Evolutionary conservation across 306 rosid genomes (phyloP).

Genomic region (Medicago arabica): DNA sequence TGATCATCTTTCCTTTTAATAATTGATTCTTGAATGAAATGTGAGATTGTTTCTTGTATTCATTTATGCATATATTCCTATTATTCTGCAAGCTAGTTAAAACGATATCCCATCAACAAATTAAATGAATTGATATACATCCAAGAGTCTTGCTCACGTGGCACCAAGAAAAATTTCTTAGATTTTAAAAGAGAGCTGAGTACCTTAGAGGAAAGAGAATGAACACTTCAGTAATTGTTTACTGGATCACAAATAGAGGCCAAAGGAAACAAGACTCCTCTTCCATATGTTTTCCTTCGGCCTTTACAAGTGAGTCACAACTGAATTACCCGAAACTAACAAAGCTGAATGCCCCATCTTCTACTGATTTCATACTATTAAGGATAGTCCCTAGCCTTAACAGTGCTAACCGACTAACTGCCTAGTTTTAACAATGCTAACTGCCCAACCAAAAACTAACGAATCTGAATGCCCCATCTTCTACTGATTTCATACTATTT

Average conservation of each 20-base stretch:
- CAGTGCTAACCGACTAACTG: background rate
- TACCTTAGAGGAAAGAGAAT: background rate
- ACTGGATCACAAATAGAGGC: background rate
- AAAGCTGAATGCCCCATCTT: background rate
- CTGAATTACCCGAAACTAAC: background rate
- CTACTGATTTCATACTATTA: background rate
- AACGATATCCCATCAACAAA: background rate
- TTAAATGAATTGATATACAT: background rate
- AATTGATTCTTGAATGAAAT: constrained; percentile 10
- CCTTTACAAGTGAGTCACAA: background rate
- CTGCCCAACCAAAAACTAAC: background rate
- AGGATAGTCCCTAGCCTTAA: background rate
- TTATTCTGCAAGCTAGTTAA: background rate
- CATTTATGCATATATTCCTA: background rate
- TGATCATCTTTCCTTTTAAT: background rate
- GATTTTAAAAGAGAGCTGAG: background rate
- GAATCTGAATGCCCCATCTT: no score
- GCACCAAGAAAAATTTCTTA: background rate
- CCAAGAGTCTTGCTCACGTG: background rate
- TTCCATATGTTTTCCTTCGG: background rate
- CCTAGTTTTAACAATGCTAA: background rate
- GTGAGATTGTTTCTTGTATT: constrained; percentile 1
- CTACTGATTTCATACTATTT: no score
- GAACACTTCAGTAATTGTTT: background rate
- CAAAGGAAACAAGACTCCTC: background rate